These are phyloP conservation scores for Leersia perrieri DNA, from an alignment of 176 grass and related monocot genomes.

Conservation along the genomic window DNA sequence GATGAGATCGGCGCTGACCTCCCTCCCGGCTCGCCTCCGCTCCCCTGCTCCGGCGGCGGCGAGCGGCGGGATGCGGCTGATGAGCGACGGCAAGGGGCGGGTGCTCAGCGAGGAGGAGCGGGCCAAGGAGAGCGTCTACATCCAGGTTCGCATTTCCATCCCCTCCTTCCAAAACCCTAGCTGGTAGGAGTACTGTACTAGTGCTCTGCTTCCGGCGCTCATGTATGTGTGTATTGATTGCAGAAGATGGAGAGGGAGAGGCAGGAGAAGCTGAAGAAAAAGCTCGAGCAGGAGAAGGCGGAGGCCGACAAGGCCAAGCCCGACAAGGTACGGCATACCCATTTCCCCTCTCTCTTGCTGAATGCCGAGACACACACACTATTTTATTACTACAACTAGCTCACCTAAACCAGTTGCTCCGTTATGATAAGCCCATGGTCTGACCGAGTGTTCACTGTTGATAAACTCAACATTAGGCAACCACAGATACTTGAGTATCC, in stretches of 20 bases:
- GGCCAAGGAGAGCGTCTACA: constrained; percentile 79
- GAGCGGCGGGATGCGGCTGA: constrained; percentile 22
- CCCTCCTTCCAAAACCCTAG: too few relatives aligned
- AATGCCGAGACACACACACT: too few relatives aligned
- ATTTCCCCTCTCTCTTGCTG: too few relatives aligned
- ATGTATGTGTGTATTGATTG: not conserved
- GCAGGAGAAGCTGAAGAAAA: constrained; percentile 68
- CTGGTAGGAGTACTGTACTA: too few relatives aligned
- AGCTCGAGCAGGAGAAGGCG: constrained; percentile 48
- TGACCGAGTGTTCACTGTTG: too few relatives aligned
- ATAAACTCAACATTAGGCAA: too few relatives aligned
- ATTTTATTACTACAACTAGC: not conserved
- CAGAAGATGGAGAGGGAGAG: constrained; percentile 90
- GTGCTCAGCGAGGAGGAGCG: constrained; percentile 73
- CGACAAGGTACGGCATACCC: constrained; percentile 35
- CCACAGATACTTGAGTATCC: not conserved
- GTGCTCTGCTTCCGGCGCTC: not conserved
- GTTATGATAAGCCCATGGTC: too few relatives aligned
- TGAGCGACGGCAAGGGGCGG: constrained; percentile 70
- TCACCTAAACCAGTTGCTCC: too few relatives aligned
- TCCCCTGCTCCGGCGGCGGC: constrained; percentile 14
- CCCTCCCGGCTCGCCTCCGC: constrained; percentile 41
- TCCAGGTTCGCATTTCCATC: constrained; percentile 44
- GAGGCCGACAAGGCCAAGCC: constrained; percentile 34
- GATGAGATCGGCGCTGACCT: constrained; percentile 60